Evolutionary conservation across 2,329 filamentous ascomycete genomes (phyloP).

Genomic region (Neodidymelliopsis sp.): DNA sequence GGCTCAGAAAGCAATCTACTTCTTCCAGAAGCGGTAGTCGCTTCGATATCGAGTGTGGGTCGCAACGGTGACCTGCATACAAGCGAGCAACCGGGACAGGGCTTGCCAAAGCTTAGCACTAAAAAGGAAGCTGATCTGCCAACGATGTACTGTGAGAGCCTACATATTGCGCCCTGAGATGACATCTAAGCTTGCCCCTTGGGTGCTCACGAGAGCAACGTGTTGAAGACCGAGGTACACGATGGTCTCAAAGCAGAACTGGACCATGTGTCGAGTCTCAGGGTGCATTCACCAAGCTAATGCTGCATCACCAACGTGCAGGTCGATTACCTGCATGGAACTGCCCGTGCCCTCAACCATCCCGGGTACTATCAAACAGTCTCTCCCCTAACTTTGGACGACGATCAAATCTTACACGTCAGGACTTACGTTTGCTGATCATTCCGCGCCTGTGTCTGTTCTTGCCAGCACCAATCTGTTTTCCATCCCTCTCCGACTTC

Average conservation of each 20-base stretch:
- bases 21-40: constrained; percentile 24
- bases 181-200: not conserved
- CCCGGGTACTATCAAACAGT: constrained; percentile 12
- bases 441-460: no score
- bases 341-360: constrained; percentile 12
- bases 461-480: not conserved
- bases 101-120: constrained; percentile 17
- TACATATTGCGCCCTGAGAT: not conserved
- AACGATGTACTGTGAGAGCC: constrained; percentile 27
- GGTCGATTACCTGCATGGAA: constrained; percentile 17
- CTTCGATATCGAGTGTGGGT: constrained; percentile 34
- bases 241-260: not conserved
- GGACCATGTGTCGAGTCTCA: constrained; percentile 8
- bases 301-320: constrained; percentile 11
- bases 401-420: constrained; percentile 7
- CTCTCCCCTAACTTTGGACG: not conserved
- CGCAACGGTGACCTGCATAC: constrained; percentile 31
- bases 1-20: not conserved
- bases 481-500: not conserved
- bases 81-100: constrained; percentile 40
- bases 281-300: not conserved
- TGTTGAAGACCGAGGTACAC: not conserved
- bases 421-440: not conserved
- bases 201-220: constrained; percentile 1
- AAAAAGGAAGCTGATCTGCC: constrained; percentile 29